Base-by-base conservation (phyloP, 768 basidiomycete genomes). In the Suillus cothurnatus region DNA sequence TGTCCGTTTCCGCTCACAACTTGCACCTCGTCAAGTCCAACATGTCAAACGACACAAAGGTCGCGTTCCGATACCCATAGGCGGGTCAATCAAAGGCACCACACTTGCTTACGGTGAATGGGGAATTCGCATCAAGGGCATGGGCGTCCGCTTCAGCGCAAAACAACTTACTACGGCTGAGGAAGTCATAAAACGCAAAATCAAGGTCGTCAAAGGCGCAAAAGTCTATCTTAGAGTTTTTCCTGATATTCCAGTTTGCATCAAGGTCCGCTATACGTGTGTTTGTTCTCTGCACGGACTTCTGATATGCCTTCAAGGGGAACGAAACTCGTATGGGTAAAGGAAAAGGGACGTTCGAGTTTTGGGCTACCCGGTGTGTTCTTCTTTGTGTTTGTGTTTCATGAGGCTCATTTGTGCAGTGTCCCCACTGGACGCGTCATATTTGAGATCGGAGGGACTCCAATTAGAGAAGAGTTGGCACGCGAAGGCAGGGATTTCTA, bases 291-390 rank as follows among this genome's bases (percentile, higher is more conserved):
- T 15, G 7, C n/a, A 26, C 2, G 12, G 12, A 14, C 6, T 15
- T 6, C 17, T 7, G 55, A 50, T 26, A 26, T 17, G 2, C 55
- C 39, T 41, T 7, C 66, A 95, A 59, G 93, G 97, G 97, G 62
- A 99, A 97, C 71, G 96, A 99, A 78, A 96, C 95, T 6, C 92
- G 97, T 84, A 98, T 99, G 97, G 97, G 97, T 60, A 99, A 99
- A 79, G 97, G 97, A 65, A 99, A 99, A 77, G 97, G 97, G 55
- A 87, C 92, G 0, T 99, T 99, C 71, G 97, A 99, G 74, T 98
- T 85, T 75, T 99, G 97, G 97, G 94, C 96, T 32, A 93, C 92
- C 65, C 87, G 94, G 93, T 94, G 71, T 62, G 87, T 73, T 41
- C 7, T 9, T 11, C 1, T 67, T 55, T 15, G 60, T 49, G 62